These are phyloP conservation scores for Amyloporia xantha DNA, from an alignment of 768 basidiomycete species.

Conservation along the genomic window DNA sequence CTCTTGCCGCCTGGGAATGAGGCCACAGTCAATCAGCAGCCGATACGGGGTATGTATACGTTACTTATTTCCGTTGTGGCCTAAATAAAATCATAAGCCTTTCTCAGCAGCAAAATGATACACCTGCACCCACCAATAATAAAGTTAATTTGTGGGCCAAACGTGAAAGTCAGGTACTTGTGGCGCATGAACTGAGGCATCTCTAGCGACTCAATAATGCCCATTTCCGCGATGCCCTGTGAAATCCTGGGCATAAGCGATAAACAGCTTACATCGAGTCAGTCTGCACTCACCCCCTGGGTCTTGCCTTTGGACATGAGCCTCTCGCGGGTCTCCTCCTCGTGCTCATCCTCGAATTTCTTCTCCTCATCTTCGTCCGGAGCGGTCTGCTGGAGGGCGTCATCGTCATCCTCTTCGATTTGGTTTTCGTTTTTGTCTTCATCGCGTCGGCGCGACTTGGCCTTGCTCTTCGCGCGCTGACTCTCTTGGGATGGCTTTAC, in stretches of 20 bases:
- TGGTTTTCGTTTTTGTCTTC: conserved; percentile 27
- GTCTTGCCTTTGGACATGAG: conserved; percentile 38
- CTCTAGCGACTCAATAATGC: conserved; percentile 81
- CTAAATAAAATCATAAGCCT: conserved; percentile 37
- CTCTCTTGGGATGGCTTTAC: no score
- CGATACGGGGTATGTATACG: no score
- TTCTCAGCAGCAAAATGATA: neutral
- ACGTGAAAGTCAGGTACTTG: conserved; percentile 70
- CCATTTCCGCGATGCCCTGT: conserved; percentile 80
- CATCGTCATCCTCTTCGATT: conserved; percentile 30
- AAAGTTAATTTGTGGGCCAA: conserved; percentile 95
- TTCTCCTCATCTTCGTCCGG: conserved; percentile 53
- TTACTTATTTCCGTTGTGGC: conserved; percentile 88
- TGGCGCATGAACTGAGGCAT: conserved; percentile 98
- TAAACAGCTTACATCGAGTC: no score
- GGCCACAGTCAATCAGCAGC: no score
- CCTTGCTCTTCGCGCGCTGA: conserved; percentile 23
- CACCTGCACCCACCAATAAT: conserved; percentile 65
- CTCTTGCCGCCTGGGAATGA: conserved; percentile 85
- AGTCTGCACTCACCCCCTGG: conserved; percentile 45
- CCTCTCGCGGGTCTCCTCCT: conserved; percentile 46
- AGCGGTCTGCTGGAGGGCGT: conserved; percentile 13
- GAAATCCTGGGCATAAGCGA: no score
- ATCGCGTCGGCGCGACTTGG: conserved; percentile 18
- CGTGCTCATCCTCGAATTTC: conserved; percentile 56